A percentile compares a stretch with the other conserved stretches of the same genome.
Conservation (phyloP, 1,284 basidiomycete species). For the Ganoderma sinense region DNA sequence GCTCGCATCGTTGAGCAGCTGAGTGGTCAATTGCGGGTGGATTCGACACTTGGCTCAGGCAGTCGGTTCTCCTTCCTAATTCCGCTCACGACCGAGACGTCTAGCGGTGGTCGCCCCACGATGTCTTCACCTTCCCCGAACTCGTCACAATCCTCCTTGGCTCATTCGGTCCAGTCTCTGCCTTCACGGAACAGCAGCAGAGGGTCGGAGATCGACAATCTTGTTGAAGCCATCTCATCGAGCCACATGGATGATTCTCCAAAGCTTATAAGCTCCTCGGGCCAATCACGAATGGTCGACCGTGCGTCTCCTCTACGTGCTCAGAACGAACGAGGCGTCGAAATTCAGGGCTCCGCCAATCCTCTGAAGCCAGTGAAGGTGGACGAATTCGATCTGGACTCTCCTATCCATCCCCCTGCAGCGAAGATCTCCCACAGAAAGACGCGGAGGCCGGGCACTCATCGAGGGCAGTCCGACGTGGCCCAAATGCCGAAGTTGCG, state of each 20-base stretch:
- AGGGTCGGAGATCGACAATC: constrained; percentile 60
- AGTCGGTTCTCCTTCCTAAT: constrained; percentile 79
- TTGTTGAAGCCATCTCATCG: constrained; percentile 71
- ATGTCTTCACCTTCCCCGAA: constrained; percentile 12
- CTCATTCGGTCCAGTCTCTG: constrained; percentile 29
- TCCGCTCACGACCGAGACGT: constrained; percentile 56
- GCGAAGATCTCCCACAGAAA: not conserved
- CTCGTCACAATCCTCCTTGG: constrained; percentile 25
- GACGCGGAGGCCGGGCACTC: not conserved
- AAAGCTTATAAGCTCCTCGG: not conserved
- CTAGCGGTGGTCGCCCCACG: constrained; percentile 17
- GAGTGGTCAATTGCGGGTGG: constrained; percentile 82
- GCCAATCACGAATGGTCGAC: not conserved
- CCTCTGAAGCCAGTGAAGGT: constrained; percentile 53
- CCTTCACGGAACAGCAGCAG: constrained; percentile 31
- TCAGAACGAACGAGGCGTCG: constrained; percentile 39
- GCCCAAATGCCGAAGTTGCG: constrained; percentile 48
- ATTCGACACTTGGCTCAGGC: constrained; percentile 75
- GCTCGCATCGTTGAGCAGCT: constrained; percentile 87
- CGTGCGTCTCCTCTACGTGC: constrained; percentile 8
- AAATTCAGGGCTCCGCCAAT: constrained; percentile 43
- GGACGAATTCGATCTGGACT: constrained; percentile 46
- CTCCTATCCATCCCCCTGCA: not conserved
- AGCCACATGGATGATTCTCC: constrained; percentile 44
- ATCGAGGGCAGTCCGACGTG: not conserved